Evolutionary conservation across 495 filamentous ascomycete species (phyloP).

Genomic region (Aspergillus coremiiformis): DNA sequence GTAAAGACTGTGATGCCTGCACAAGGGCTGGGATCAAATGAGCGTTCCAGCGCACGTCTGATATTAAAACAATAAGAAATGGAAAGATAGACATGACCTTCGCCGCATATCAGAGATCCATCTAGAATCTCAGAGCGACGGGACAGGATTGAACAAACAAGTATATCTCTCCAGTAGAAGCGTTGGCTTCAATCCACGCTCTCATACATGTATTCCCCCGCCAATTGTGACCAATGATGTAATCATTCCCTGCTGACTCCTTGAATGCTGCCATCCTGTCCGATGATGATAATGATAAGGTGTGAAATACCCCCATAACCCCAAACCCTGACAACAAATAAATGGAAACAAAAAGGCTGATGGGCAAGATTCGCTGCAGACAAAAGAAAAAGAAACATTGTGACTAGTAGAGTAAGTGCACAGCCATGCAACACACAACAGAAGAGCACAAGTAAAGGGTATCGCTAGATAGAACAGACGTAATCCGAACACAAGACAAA

Average conservation of each 20-base stretch:
- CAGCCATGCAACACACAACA: conserved; percentile 13
- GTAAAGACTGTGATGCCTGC: not conserved
- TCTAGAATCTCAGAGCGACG: conserved; percentile 3
- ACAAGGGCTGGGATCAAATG: conserved; percentile 1
- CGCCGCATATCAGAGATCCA: not conserved
- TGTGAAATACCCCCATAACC: conserved; percentile 8
- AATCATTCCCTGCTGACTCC: conserved; percentile 15
- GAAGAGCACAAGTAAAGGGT: conserved; percentile 19
- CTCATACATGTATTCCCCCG: conserved; percentile 10
- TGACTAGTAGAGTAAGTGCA: not conserved
- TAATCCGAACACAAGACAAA: conserved; percentile 1
- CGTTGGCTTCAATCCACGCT: not conserved
- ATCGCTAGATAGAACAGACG: conserved; percentile 20
- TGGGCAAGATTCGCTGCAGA: not conserved
- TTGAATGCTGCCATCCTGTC: conserved; percentile 18
- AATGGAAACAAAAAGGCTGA: not conserved
- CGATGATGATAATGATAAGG: conserved; percentile 8
- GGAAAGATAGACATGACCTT: conserved; percentile 6
- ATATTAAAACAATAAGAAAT: conserved; percentile 13
- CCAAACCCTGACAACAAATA: conserved; percentile 1
- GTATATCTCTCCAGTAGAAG: not conserved
- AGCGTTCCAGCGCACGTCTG: conserved; percentile 16
- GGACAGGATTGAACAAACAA: not conserved
- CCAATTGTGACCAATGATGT: conserved; percentile 19
- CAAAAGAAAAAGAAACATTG: not conserved